Percentiles rank a stretch among this genome's conserved stretches.
phyloP scores from a whole-genome alignment of 768 basidiomycete genomes.

The Leccinum uliginosum region DNA sequence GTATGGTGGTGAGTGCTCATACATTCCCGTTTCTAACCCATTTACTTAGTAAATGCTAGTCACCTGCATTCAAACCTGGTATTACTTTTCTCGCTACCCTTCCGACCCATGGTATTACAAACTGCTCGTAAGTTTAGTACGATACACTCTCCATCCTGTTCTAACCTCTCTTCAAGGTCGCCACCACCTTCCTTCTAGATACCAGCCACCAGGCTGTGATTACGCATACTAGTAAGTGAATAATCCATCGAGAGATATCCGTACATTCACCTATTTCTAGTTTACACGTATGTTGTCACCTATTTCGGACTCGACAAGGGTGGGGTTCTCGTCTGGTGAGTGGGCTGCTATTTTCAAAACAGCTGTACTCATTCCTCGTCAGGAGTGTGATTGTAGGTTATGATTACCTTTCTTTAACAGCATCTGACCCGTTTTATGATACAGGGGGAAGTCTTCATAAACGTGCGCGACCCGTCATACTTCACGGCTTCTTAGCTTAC shows the following conservation, averaged over 20 bases:
- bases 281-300: constrained; percentile 45
- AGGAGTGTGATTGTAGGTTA: constrained; percentile 25
- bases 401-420: neutral
- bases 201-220: constrained; percentile 52
- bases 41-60: constrained; percentile 33
- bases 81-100: constrained; percentile 48
- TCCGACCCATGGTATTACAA: constrained; percentile 47
- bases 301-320: constrained; percentile 34
- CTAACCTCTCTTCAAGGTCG: constrained; percentile 37
- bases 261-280: constrained; percentile 24
- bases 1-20: constrained; percentile 42
- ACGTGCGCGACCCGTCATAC: constrained; percentile 23
- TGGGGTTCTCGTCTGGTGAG: constrained; percentile 39
- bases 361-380: neutral
- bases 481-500: constrained; percentile 1
- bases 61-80: constrained; percentile 50
- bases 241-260: neutral
- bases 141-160: neutral
- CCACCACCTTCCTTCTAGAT: constrained; percentile 45
- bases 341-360: neutral
- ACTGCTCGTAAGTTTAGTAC: constrained; percentile 37
- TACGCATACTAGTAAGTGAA: constrained; percentile 42
- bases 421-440: constrained; percentile 6
- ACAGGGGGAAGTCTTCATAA: constrained; percentile 48
- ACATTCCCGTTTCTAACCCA: neutral